phyloP scores from a whole-genome alignment of 2,329 filamentous ascomycete genomes.

The Xylaria multiplex region DNA sequence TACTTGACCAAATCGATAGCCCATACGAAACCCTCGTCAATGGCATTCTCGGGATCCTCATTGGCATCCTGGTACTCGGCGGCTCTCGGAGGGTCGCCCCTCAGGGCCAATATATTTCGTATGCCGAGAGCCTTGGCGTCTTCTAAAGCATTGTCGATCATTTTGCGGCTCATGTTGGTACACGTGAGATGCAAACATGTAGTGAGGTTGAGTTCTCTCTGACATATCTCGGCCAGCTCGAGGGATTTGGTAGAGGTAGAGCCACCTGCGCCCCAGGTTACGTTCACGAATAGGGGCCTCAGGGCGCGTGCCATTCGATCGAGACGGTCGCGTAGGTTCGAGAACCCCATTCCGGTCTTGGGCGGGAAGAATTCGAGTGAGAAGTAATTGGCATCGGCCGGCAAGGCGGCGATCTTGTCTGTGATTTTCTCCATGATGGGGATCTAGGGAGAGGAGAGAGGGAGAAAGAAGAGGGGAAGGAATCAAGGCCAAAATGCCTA shows the following conservation, averaged over 20 bases:
- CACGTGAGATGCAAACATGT: constrained; percentile 97
- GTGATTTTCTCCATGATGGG: constrained; percentile 83
- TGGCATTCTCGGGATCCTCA: constrained; percentile 65
- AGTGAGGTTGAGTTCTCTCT: constrained; percentile 88
- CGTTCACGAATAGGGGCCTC: constrained; percentile 92
- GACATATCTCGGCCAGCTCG: constrained; percentile 93
- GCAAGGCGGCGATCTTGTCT: constrained; percentile 92
- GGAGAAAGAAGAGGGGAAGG: neutral
- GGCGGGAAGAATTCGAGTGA: constrained; percentile 99
- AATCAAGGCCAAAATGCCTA: neutral
- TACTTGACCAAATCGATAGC: constrained; percentile 90
- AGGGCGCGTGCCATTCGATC: constrained; percentile 94
- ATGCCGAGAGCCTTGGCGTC: constrained; percentile 92
- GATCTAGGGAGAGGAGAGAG: neutral
- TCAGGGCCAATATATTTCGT: constrained; percentile 89
- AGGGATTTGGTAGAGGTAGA: constrained; percentile 91
- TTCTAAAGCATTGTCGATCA: constrained; percentile 89
- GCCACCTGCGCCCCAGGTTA: constrained; percentile 97
- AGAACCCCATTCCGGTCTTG: constrained; percentile 94
- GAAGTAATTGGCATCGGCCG: constrained; percentile 84
- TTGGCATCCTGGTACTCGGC: constrained; percentile 83
- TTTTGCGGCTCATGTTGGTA: constrained; percentile 90
- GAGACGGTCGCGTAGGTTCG: constrained; percentile 90
- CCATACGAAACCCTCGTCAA: constrained; percentile 84
- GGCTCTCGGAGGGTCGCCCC: constrained; percentile 89